Percentiles rank a stretch among this genome's conserved stretches.
Evolutionary conservation across 1,284 basidiomycete genomes (phyloP).

Genomic region (Lentinus polychrous): DNA sequence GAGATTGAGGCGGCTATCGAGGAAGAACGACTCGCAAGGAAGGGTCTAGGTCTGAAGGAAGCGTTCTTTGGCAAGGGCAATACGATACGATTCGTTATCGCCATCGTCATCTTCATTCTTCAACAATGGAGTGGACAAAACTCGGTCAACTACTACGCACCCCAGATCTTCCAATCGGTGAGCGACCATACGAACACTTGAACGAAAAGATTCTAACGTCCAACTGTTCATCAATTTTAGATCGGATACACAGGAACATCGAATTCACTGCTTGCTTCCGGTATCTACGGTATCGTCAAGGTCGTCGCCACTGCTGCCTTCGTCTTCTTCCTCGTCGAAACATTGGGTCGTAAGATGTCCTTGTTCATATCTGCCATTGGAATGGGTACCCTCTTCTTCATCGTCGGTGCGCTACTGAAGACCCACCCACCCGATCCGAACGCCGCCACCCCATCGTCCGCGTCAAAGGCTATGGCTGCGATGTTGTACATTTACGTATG

Average conservation of each 20-base stretch:
- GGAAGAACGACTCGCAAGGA: conserved; percentile 54
- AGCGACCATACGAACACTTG: conserved; percentile 13
- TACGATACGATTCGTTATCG: conserved; percentile 63
- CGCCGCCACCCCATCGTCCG: conserved; percentile 32
- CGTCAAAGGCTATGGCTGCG: conserved; percentile 66
- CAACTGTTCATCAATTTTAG: conserved; percentile 17
- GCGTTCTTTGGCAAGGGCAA: conserved; percentile 74
- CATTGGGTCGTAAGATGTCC: conserved; percentile 48
- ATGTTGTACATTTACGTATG: conserved; percentile 73
- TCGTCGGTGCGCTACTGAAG: conserved; percentile 72
- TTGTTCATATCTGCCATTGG: conserved; percentile 58
- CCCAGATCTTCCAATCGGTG: conserved; percentile 64
- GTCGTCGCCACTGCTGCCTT: conserved; percentile 65
- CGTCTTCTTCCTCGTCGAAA: conserved; percentile 51
- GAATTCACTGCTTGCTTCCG: conserved; percentile 68
- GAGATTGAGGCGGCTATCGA: conserved; percentile 62
- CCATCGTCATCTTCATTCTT: conserved; percentile 50
- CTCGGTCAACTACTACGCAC: conserved; percentile 71
- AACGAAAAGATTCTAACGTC: neutral
- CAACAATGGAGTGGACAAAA: conserved; percentile 65
- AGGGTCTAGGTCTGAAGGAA: conserved; percentile 53
- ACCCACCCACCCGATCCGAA: conserved; percentile 49
- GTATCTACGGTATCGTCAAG: conserved; percentile 78
- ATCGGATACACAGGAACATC: conserved; percentile 60
- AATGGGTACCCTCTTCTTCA: conserved; percentile 57